phyloP scores from a whole-genome alignment of 176 grass and related monocot genomes.

The Carex myosuroides region DNA sequence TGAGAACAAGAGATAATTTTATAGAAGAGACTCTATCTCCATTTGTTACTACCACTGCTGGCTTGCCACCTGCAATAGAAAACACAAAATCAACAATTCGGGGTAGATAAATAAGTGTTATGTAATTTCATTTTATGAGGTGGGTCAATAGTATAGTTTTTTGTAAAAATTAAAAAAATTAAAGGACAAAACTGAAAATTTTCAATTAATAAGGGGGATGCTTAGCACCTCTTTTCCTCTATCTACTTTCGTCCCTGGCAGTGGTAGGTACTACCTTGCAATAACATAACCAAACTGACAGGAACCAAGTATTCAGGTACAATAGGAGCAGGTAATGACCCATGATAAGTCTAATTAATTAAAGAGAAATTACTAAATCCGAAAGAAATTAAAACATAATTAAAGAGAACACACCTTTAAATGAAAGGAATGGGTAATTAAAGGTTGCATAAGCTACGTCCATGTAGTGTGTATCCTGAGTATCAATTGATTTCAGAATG shows the following conservation, averaged over 20 bases:
- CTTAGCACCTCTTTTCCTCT: no score
- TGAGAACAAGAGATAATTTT: not conserved
- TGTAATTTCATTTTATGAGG: no score
- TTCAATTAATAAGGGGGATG: no score
- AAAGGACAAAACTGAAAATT: no score
- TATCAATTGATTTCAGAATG: constrained; percentile 41
- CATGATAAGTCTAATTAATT: not conserved
- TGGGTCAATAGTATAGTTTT: no score
- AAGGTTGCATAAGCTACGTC: constrained; percentile 46
- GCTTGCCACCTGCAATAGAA: constrained; percentile 8
- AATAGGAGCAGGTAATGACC: not conserved
- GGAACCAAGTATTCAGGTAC: not conserved
- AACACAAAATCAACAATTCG: not conserved
- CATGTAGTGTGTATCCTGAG: constrained; percentile 29
- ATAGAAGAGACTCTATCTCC: constrained; percentile 13
- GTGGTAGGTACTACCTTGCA: not conserved
- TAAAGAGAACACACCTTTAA: constrained; percentile 39
- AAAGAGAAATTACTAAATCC: not conserved
- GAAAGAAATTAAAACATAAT: not conserved
- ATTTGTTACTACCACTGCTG: constrained; percentile 16
- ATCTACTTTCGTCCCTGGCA: no score
- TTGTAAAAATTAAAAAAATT: no score
- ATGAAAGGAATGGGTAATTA: constrained; percentile 59
- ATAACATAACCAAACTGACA: not conserved
- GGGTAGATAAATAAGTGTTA: not conserved